Evolutionary conservation across 2,329 filamentous ascomycete species (phyloP).

Genomic region (Apiospora arundinis): DNA sequence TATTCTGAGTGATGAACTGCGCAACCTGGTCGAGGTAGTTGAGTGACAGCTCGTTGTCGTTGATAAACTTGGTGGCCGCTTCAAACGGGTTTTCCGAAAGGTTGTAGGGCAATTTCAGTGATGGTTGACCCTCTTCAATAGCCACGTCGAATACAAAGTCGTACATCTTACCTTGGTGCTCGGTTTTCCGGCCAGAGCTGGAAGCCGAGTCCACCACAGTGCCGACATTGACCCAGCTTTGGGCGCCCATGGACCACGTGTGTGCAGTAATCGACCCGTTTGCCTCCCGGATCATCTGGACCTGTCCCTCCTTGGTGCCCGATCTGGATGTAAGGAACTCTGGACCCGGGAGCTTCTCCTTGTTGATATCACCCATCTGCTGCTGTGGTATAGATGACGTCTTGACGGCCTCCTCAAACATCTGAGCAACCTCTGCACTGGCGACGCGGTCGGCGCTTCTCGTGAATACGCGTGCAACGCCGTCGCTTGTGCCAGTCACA

Average conservation of each 20-base stretch:
- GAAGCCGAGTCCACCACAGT: conserved; percentile 90
- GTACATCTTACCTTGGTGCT: conserved; percentile 85
- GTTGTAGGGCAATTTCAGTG: conserved; percentile 93
- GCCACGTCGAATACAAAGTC: conserved; percentile 98
- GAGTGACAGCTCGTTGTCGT: conserved; percentile 85
- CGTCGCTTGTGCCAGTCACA: conserved; percentile 90
- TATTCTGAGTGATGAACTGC: conserved; percentile 90
- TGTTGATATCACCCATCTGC: conserved; percentile 83
- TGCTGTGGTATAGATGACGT: conserved; percentile 87
- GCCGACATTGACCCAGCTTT: conserved; percentile 87
- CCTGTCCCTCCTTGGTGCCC: conserved; percentile 95
- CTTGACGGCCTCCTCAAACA: conserved; percentile 84
- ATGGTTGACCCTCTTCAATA: conserved; percentile 91
- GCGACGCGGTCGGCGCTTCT: conserved; percentile 74
- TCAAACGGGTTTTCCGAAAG: conserved; percentile 92
- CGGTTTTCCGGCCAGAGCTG: conserved; percentile 78
- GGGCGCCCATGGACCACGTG: conserved; percentile 77
- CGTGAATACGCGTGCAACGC: conserved; percentile 83
- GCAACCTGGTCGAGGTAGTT: conserved; percentile 90
- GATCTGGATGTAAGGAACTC: conserved; percentile 83
- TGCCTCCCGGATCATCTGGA: conserved; percentile 85
- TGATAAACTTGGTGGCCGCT: conserved; percentile 87
- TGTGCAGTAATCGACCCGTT: conserved; percentile 87
- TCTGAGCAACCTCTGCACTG: conserved; percentile 67
- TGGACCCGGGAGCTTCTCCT: conserved; percentile 87